Evolutionary conservation across 2,329 filamentous ascomycete species (phyloP).

Genomic region (Onygena corvina): DNA sequence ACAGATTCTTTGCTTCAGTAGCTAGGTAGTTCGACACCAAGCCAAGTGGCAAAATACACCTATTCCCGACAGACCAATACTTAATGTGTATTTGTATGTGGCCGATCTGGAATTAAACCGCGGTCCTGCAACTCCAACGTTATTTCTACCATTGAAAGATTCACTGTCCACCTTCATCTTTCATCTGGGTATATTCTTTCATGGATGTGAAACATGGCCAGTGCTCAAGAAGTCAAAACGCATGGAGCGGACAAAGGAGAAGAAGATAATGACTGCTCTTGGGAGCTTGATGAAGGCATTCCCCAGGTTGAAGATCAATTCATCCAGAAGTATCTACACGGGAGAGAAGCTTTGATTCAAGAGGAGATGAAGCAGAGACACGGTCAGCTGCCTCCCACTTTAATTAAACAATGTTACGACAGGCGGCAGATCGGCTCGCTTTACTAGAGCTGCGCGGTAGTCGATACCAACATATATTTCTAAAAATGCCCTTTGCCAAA

Average conservation of each 20-base stretch:
- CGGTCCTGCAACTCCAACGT: too few species aligned
- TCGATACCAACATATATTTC: not conserved
- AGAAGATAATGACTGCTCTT: slow-evolving; percentile 17
- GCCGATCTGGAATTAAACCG: too few species aligned
- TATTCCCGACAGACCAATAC: too few species aligned
- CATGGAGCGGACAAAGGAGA: not conserved
- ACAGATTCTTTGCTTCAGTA: too few species aligned
- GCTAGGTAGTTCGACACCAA: too few species aligned
- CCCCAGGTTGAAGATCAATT: slow-evolving; percentile 54
- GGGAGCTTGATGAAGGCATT: slow-evolving; percentile 33
- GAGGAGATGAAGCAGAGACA: slow-evolving; percentile 75
- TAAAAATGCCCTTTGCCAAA: not conserved
- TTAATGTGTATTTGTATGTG: too few species aligned
- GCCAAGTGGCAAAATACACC: too few species aligned
- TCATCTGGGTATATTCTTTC: too few species aligned
- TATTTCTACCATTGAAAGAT: too few species aligned
- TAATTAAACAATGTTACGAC: not conserved
- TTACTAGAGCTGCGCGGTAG: not conserved
- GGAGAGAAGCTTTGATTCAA: slow-evolving; percentile 60
- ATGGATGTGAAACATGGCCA: not conserved
- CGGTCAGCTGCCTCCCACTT: slow-evolving; percentile 38
- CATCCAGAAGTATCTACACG: slow-evolving; percentile 67
- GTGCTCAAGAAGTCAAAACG: not conserved
- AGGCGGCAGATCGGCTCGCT: not conserved
- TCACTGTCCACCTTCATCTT: not conserved